Evolutionary conservation across 176 grass and related monocot genomes (phyloP).

Genomic region (Musa troglodytarum): DNA sequence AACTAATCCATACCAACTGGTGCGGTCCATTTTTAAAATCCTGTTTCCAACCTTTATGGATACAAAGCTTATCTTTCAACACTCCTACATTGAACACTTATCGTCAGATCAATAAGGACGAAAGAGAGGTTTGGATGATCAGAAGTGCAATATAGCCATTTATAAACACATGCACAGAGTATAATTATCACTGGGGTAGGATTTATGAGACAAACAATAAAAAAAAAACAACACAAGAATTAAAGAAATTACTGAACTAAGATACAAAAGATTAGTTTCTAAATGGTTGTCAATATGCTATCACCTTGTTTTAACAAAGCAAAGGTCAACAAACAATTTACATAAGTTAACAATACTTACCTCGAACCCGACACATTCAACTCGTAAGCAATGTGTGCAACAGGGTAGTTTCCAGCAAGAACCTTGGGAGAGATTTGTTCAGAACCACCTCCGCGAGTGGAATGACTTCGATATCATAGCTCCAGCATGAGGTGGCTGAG

Average conservation of each 20-base stretch:
- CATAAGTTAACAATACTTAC: slow-evolving; percentile 23
- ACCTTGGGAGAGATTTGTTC: slow-evolving; percentile 70
- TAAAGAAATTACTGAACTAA: background rate
- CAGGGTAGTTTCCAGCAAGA: slow-evolving; percentile 74
- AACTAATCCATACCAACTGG: no score
- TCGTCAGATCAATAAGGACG: no score
- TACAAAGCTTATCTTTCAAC: no score
- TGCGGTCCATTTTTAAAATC: no score
- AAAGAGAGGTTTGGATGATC: no score
- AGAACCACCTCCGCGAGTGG: slow-evolving; percentile 53
- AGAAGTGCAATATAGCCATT: no score
- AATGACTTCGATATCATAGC: slow-evolving; percentile 30
- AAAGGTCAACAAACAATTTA: background rate
- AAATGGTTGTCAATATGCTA: background rate
- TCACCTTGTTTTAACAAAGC: background rate
- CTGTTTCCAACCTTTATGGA: no score
- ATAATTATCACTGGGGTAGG: no score
- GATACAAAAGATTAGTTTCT: background rate
- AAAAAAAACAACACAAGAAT: background rate
- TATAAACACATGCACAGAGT: no score
- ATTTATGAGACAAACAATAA: background rate
- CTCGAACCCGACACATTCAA: slow-evolving; percentile 69
- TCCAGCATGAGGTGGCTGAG: slow-evolving; percentile 59
- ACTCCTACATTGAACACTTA: no score
- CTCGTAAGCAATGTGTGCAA: slow-evolving; percentile 72